Evolutionary conservation across 2,329 filamentous ascomycete genomes (phyloP), one percentile per base, ranked within the genome.

Genomic region (Colletotrichum sp.): DNA sequence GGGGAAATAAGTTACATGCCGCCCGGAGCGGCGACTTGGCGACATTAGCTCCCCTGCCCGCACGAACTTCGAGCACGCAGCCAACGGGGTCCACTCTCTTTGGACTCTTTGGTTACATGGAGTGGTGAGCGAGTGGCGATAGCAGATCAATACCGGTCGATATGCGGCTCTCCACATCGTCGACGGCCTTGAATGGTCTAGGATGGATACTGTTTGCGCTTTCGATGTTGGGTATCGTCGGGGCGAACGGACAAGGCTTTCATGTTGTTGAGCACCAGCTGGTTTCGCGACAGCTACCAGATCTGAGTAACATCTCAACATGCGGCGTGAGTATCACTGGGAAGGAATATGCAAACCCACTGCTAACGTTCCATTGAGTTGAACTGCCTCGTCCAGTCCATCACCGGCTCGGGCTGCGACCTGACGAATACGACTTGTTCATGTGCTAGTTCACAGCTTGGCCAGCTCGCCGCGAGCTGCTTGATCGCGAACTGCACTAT

Each of bases 391-490:
- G 28, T 73, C 3, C 73, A 75, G 64, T 34, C 64, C 26, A 55
- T 75, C 70, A 36, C 59, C 7, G 70, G 59, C 21, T 64, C 67
- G 28, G 76, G 76, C 7, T 77, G 76, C n/a, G 74, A 55, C 55
- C 30, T 76, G n/a, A 71, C 76, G 16, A 76, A 77, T 70, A 74
- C 71, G 28, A 73, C 74, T 4, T 77, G 76, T 26, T 73, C 74
- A 5, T 77, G 76, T 24, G 64, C 63, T 7, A 77, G 71, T 34
- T 52, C 69, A 5, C 65, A 64, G 7, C 74, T 77, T 9, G 68
- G 63, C 6, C 74, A 71, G 16, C 16, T 70, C 10, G 55, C 71
- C 9, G 76, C 52, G 4, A 39, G 61, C 10, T 77, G 76, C 30
- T 6, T 77, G 28, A n/a, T 74, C 13, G 76, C 70, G 3, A 77